Base-by-base conservation (phyloP, 2,329 filamentous ascomycete genomes). In the Emergomyces orientalis region DNA sequence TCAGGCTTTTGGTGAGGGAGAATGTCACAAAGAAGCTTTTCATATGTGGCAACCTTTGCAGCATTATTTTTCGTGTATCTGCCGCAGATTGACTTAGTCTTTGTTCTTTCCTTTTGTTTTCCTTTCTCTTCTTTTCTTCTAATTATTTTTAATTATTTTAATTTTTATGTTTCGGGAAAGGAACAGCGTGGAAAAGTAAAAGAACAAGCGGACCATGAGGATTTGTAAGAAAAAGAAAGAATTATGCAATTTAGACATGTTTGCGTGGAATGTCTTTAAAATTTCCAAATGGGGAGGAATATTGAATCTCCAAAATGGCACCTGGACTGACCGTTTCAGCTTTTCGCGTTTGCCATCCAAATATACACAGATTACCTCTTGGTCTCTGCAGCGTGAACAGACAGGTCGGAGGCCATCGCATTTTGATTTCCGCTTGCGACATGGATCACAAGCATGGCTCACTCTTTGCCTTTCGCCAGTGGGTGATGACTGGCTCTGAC, bases 371-470 rank as follows among this genome's bases (percentile, higher is more conserved):
- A 66, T 41, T 5, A 69, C 47, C 9, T 66, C 62, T 59, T 68
- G 69, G 13, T 71, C 69, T 30, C 62, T 62, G 62, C 75, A 77
- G 37, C 74, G 72, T 13, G 69, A 65, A 65, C 74, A 77, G 27
- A 60, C 47, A 2, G 75, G 74, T 30, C 67, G 70, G 32, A 63
- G 65, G 4, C 74, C 74, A 66, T 72, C 72, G 66, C 74, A 77
- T 55, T 73, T 75, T 64, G 75, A 71, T 62, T 77, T 77, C 27
- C 74, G 68, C 19, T 68, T 64, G 11, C 74, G 70, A 63, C 75
- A 77, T 39, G 65, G 70, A 43, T 71, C 64, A 61, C 75, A 77
- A 6, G 75, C 75, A 64, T 68, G 66, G 61, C 63, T 67, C 30
- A 69, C 67, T 39, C 67, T 60, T 45, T 66, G 67, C 57, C 67